These are phyloP conservation scores for Sporothrix protearum DNA, from an alignment of 2,329 filamentous ascomycete species.

Conservation along the genomic window DNA sequence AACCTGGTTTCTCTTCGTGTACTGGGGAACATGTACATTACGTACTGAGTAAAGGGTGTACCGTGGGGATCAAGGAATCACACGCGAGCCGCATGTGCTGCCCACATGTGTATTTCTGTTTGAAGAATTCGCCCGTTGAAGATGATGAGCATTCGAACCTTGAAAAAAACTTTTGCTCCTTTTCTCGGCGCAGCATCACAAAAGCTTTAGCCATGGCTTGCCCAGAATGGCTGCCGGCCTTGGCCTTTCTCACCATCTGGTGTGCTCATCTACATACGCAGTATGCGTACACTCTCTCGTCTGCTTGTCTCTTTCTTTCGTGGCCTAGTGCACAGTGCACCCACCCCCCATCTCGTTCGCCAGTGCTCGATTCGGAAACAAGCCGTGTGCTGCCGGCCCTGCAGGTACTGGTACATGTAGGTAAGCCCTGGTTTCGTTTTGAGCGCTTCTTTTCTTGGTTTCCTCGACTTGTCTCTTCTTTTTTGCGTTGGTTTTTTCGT, in stretches of 20 bases:
- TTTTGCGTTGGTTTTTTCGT: neutral
- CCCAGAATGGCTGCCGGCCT: neutral
- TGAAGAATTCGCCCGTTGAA: neutral
- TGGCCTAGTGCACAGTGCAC: neutral
- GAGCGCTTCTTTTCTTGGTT: neutral
- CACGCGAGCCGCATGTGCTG: neutral
- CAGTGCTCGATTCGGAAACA: conserved; percentile 4
- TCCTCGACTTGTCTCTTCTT: neutral
- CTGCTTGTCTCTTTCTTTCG: neutral
- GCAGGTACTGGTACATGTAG: too few relatives aligned
- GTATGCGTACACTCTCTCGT: neutral
- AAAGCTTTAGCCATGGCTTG: conserved; percentile 6
- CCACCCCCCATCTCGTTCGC: neutral
- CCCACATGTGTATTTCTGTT: neutral
- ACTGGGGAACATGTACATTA: too few relatives aligned
- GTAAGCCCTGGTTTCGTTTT: neutral
- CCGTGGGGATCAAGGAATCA: neutral
- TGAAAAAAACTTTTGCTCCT: neutral
- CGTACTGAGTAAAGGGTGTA: too few relatives aligned
- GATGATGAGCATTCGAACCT: neutral
- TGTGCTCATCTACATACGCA: neutral
- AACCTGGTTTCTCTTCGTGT: neutral
- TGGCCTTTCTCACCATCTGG: neutral
- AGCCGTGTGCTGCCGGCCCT: neutral
- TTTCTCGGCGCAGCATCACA: neutral